Base-by-base conservation (phyloP, 106 monocot genomes). In the Acorus gramineus region DNA sequence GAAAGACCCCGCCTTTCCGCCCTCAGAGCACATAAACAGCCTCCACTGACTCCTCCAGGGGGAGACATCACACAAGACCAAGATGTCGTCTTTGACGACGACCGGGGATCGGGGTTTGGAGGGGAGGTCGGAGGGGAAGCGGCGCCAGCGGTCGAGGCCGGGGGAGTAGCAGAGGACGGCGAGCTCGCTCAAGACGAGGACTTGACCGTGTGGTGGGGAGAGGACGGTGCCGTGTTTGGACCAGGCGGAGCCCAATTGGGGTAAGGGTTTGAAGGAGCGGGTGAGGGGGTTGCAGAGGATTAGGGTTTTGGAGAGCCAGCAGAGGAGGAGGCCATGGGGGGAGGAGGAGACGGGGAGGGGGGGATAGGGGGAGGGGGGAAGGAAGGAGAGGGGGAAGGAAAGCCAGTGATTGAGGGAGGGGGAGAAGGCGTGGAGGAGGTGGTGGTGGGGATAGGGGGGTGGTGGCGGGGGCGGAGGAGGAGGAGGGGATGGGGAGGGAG, bases 21-120 rank as follows among this genome's bases (percentile, higher is more conserved):
- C 14, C 3, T 89, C 57, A 4, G 61, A 42, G 59, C 92, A 92
- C 14, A 77, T 74, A 66, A 99, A 99, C 48, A 99, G 77, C 92
- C 89, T 99, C 92, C 98, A 99, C 71, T 92, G 89, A 77, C 81
- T 86, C 46, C 92, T 58, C 98, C 98, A 99, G 7, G 88, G 91
- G 10, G 81, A 81, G 7, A 86, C 78, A 49, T 92, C 98, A 67
- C 88, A 92, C 8, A 92, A 76, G 6, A 84, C 76, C 72, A 70
- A 89, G 49, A 90, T 68, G 4, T 81, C 50, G 2, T 56, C 69
- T 11, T 52, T 64, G 13, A 84, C 44, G 43, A 99, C 65, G 42
- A 90, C 61, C 8, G 92, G 98, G 63, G 85, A 85, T 47, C 92
- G 82, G 5, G 98, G 98, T 56, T 99, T 99, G 46, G 98, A 92